A percentile compares a stretch with the other conserved stretches of the same genome.
phyloP scores from a whole-genome alignment of 2,329 filamentous ascomycete species.

The Fusarium pininemorale region DNA sequence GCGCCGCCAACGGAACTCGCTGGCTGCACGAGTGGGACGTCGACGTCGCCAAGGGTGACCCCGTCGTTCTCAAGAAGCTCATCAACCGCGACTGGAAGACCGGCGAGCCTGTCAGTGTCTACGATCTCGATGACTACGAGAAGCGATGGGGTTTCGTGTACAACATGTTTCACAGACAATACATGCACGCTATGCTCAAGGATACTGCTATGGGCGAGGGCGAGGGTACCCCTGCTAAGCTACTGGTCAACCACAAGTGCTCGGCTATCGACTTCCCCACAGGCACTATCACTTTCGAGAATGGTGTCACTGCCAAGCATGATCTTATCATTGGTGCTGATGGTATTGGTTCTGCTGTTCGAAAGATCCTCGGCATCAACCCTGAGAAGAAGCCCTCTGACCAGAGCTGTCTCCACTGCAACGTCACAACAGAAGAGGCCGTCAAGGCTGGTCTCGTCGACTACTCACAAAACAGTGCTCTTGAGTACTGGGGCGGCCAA shows the following conservation, averaged over 20 bases:
- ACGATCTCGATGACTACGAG: conserved; percentile 72
- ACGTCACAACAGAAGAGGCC: conserved; percentile 69
- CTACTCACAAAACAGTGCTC: conserved; percentile 66
- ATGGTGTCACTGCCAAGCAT: conserved; percentile 60
- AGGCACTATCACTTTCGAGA: conserved; percentile 61
- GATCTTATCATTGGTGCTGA: conserved; percentile 72
- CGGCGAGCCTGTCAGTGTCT: conserved; percentile 71
- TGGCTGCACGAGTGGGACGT: conserved; percentile 77
- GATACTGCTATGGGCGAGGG: conserved; percentile 66
- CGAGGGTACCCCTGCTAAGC: conserved; percentile 60
- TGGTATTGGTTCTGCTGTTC: conserved; percentile 73
- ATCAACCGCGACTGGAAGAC: conserved; percentile 78
- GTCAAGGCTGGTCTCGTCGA: conserved; percentile 68
- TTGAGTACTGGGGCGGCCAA: conserved; percentile 77
- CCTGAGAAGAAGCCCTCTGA: conserved; percentile 68
- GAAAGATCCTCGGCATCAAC: conserved; percentile 68
- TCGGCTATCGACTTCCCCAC: conserved; percentile 61
- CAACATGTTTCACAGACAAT: conserved; percentile 75
- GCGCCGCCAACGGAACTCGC: conserved; percentile 74
- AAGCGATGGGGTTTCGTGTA: conserved; percentile 71
- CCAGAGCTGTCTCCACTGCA: conserved; percentile 71
- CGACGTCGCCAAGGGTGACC: conserved; percentile 70
- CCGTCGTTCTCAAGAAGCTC: conserved; percentile 70
- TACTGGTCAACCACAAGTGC: conserved; percentile 67
- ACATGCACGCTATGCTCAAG: conserved; percentile 75